Evolutionary conservation across 768 basidiomycete species (phyloP).

Genomic region (Leucosporidium yakuticum): DNA sequence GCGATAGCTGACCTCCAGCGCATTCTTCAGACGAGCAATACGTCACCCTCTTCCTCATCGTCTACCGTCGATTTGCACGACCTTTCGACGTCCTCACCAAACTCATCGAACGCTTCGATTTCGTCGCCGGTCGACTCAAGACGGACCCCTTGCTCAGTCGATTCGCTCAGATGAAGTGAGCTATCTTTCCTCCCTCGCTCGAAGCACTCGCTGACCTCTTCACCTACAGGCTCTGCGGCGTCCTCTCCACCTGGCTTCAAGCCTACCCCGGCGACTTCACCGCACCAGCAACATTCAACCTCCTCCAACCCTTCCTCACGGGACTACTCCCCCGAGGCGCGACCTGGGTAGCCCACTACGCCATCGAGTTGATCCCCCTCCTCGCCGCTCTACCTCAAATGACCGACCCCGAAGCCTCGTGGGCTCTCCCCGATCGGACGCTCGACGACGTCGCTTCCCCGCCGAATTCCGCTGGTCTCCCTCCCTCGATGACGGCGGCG

Average conservation of each 20-base stretch:
- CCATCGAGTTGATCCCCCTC: slow-evolving; percentile 35
- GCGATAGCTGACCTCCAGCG: neutral
- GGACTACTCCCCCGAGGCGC: slow-evolving; percentile 24
- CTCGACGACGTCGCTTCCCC: neutral
- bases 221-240: slow-evolving; percentile 32
- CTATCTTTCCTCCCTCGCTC: neutral
- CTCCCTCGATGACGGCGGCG: neutral
- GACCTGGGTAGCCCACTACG: slow-evolving; percentile 38
- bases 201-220: neutral
- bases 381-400: slow-evolving; percentile 6
- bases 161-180: slow-evolving; percentile 38
- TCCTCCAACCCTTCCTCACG: slow-evolving; percentile 31
- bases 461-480: neutral
- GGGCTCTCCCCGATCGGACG: slow-evolving; percentile 35
- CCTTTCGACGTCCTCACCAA: slow-evolving; percentile 36
- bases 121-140: slow-evolving; percentile 18
- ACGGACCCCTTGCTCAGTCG: slow-evolving; percentile 34
- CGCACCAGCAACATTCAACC: slow-evolving; percentile 15
- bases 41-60: slow-evolving; percentile 37
- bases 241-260: slow-evolving; percentile 35
- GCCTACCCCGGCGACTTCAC: slow-evolving; percentile 38
- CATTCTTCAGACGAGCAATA: slow-evolving; percentile 35
- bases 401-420: slow-evolving; percentile 27
- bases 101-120: slow-evolving; percentile 36
- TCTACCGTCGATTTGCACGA: slow-evolving; percentile 36